A percentile compares a stretch with the other conserved stretches of the same genome.
Evolutionary conservation across 2,329 filamentous ascomycete genomes (phyloP).

Genomic region (Cladosporium sp.): DNA sequence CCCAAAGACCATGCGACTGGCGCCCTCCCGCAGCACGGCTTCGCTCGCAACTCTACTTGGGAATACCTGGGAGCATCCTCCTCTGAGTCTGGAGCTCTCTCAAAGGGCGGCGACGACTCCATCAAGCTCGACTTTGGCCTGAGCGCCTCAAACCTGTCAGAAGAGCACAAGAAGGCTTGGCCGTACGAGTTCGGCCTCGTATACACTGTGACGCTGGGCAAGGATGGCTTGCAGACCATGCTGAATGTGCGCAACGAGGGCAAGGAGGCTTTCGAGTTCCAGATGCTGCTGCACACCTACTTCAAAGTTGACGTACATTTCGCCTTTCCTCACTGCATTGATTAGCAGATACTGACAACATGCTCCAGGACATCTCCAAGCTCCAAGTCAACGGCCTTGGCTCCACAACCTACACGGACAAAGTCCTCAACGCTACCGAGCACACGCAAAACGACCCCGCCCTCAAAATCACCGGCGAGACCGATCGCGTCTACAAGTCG

Average conservation of each 20-base stretch:
- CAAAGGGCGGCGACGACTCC: constrained; percentile 54
- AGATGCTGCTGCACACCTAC: constrained; percentile 89
- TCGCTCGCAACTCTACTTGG: constrained; percentile 86
- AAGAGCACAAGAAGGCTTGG: constrained; percentile 70
- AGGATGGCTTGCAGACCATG: constrained; percentile 70
- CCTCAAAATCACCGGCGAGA: constrained; percentile 71
- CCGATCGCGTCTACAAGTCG: constrained; percentile 79
- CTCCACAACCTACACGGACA: constrained; percentile 60
- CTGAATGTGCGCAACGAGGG: constrained; percentile 89
- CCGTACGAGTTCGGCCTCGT: constrained; percentile 83
- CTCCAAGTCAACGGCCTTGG: constrained; percentile 72
- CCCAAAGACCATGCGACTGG: constrained; percentile 73
- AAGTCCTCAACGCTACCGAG: constrained; percentile 13
- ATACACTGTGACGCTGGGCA: constrained; percentile 84
- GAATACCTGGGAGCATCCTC: constrained; percentile 88
- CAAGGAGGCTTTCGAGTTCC: constrained; percentile 77
- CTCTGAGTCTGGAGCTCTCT: constrained; percentile 51
- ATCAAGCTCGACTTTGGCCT: constrained; percentile 97
- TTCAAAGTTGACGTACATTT: constrained; percentile 67
- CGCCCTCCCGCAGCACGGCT: constrained; percentile 85
- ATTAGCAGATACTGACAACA: neutral
- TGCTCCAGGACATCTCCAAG: constrained; percentile 68
- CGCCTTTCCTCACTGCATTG: neutral
- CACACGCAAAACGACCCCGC: constrained; percentile 62
- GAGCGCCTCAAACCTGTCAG: constrained; percentile 65